Conservation (phyloP, 805 yeast genomes). For the Candida dendrica region DNA sequence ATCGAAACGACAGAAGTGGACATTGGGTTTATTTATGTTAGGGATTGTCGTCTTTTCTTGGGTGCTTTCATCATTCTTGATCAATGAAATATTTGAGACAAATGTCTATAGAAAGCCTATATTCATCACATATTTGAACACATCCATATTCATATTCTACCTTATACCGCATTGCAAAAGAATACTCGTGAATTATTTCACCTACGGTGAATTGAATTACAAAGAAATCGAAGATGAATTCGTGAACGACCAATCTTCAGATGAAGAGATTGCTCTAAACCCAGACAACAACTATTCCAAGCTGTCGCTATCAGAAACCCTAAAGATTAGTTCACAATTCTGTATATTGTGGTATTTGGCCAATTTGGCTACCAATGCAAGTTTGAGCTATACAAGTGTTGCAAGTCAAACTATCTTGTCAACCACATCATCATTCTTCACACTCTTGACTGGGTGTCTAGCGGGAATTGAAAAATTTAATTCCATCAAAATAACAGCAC, state of each 20-base stretch:
- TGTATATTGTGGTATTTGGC: constrained; percentile 87
- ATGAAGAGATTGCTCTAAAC: constrained; percentile 21
- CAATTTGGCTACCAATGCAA: constrained; percentile 82
- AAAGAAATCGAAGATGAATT: constrained; percentile 17
- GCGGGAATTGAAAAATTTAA: constrained; percentile 67
- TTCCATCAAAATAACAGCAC: constrained; percentile 57
- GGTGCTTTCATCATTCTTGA: constrained; percentile 85
- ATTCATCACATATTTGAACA: constrained; percentile 85
- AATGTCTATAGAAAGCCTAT: constrained; percentile 80
- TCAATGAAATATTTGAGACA: constrained; percentile 68
- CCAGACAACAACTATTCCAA: constrained; percentile 15
- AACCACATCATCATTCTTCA: constrained; percentile 90
- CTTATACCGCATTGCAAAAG: constrained; percentile 48
- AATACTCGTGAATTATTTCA: constrained; percentile 18
- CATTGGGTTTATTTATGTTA: constrained; percentile 67
- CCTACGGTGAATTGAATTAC: constrained; percentile 20
- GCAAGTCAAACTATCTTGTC: constrained; percentile 91
- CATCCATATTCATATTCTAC: constrained; percentile 77
- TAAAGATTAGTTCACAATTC: constrained; percentile 70
- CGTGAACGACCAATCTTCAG: constrained; percentile 9
- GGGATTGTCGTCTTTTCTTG: constrained; percentile 75
- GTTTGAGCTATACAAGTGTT: constrained; percentile 82
- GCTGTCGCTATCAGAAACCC: constrained; percentile 54
- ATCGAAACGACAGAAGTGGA: constrained; percentile 41
- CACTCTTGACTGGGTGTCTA: constrained; percentile 71